phyloP scores from a whole-genome alignment of 2,329 filamentous ascomycete genomes.

The Chaetoscypha palmicola region DNA sequence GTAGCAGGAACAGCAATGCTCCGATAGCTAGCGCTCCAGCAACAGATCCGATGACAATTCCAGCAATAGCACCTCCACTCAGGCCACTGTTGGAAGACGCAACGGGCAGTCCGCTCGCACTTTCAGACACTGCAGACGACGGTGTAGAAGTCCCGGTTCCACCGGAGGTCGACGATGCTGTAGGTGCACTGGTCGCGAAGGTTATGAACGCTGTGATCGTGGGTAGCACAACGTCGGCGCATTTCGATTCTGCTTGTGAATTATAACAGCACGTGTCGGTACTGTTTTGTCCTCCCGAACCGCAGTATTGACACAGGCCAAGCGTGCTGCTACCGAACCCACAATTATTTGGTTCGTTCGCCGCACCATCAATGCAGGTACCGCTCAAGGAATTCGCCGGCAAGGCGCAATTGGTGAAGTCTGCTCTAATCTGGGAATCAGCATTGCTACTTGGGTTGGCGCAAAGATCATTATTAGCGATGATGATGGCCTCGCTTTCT shows the following conservation, averaged over 20 bases:
- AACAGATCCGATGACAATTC: slow-evolving; percentile 77
- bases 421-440: slow-evolving; percentile 73
- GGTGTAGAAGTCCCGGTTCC: no score
- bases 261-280: slow-evolving; percentile 94
- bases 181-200: slow-evolving; percentile 46
- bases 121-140: slow-evolving; percentile 12
- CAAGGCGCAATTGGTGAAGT: slow-evolving; percentile 83
- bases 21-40: slow-evolving; percentile 63
- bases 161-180: slow-evolving; percentile 38
- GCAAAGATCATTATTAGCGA: slow-evolving; percentile 68
- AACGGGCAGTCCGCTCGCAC: slow-evolving; percentile 12
- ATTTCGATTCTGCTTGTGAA: slow-evolving; percentile 66
- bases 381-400: slow-evolving; percentile 70
- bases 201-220: slow-evolving; percentile 63
- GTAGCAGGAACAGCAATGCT: slow-evolving; percentile 56
- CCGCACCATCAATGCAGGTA: slow-evolving; percentile 68
- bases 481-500: slow-evolving; percentile 79
- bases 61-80: slow-evolving; percentile 83
- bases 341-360: slow-evolving; percentile 82
- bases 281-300: slow-evolving; percentile 74
- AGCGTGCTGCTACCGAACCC: slow-evolving; percentile 66
- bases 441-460: slow-evolving; percentile 57
- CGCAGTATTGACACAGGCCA: slow-evolving; percentile 84
- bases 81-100: slow-evolving; percentile 40
- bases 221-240: slow-evolving; percentile 70